A percentile compares a stretch with the other conserved stretches of the same genome.
These are phyloP conservation scores for Exophiala dermatitidis DNA, from an alignment of 2,329 filamentous ascomycete genomes.

Conservation along the genomic window DNA sequence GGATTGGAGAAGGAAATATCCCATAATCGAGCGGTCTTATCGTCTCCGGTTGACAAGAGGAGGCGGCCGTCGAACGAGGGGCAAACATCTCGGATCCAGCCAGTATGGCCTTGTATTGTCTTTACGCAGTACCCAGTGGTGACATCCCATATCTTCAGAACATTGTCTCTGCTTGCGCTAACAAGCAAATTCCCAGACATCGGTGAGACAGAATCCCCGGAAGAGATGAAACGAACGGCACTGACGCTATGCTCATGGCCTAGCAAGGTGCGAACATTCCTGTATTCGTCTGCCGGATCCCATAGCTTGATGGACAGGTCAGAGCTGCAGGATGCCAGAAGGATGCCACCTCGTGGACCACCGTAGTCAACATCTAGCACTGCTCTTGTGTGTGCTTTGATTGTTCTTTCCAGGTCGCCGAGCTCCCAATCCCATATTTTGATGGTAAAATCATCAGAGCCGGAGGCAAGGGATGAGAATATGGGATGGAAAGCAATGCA, in stretches of 20 bases:
- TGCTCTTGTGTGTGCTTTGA: slow-evolving; percentile 86
- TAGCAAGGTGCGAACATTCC: slow-evolving; percentile 83
- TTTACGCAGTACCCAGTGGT: slow-evolving; percentile 88
- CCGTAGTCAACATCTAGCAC: slow-evolving; percentile 88
- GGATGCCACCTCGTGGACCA: slow-evolving; percentile 68
- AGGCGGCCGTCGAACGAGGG: slow-evolving; percentile 77
- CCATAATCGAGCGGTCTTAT: slow-evolving; percentile 77
- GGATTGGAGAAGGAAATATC: slow-evolving; percentile 67
- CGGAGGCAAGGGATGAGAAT: slow-evolving; percentile 83
- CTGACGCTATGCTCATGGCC: slow-evolving; percentile 91
- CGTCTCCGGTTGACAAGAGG: slow-evolving; percentile 74
- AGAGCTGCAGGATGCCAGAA: slow-evolving; percentile 76
- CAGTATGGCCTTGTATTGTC: slow-evolving; percentile 76
- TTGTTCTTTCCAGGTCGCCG: slow-evolving; percentile 79
- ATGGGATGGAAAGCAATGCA: slow-evolving; percentile 88
- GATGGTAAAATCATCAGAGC: slow-evolving; percentile 86
- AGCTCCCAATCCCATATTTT: slow-evolving; percentile 98
- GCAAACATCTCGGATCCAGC: slow-evolving; percentile 84
- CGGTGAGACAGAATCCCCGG: slow-evolving; percentile 67
- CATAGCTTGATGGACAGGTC: slow-evolving; percentile 92
- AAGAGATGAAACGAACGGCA: slow-evolving; percentile 79
- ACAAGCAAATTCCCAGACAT: slow-evolving; percentile 76
- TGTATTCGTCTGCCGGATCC: slow-evolving; percentile 88
- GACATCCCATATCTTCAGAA: slow-evolving; percentile 83
- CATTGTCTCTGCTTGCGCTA: slow-evolving; percentile 77